A percentile compares a stretch with the other conserved stretches of the same genome.
These are phyloP conservation scores for Kalaharituber pfeilii DNA, from an alignment of 2,329 filamentous ascomycete genomes.

Conservation along the genomic window DNA sequence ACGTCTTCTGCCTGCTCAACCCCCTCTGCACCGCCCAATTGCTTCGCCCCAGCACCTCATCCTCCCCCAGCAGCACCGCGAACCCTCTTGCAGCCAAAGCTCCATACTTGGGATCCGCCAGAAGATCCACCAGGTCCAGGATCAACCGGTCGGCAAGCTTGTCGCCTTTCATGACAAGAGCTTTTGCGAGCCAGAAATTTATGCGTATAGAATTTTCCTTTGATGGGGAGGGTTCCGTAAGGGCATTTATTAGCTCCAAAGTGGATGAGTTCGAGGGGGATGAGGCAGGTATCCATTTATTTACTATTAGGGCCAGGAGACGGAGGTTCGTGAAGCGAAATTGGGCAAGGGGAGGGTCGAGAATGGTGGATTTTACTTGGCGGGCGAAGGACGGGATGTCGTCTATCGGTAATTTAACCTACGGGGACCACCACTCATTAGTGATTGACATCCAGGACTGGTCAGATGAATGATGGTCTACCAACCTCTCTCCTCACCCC, in stretches of 20 bases:
- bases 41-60: constrained; percentile 41
- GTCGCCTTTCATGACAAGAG: constrained; percentile 33
- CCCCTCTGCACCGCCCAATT: constrained; percentile 46
- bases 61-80: constrained; percentile 39
- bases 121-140: constrained; percentile 14
- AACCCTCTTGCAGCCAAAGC: constrained; percentile 40
- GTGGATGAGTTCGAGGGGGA: not conserved
- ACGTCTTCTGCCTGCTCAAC: constrained; percentile 46
- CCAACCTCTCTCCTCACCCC: constrained; percentile 19
- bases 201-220: constrained; percentile 32
- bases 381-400: constrained; percentile 21
- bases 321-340: constrained; percentile 21
- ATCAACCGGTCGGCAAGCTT: constrained; percentile 16
- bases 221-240: not conserved
- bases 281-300: constrained; percentile 25
- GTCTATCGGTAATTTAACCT: constrained; percentile 17
- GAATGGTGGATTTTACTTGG: not conserved
- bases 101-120: constrained; percentile 32
- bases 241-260: not conserved
- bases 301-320: constrained; percentile 28
- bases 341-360: not conserved
- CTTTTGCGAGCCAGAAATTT: constrained; percentile 44
- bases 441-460: not conserved
- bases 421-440: constrained; percentile 5
- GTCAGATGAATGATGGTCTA: not conserved